Base-by-base conservation (phyloP, 257 asterid species). In the Petrea volubilis region DNA sequence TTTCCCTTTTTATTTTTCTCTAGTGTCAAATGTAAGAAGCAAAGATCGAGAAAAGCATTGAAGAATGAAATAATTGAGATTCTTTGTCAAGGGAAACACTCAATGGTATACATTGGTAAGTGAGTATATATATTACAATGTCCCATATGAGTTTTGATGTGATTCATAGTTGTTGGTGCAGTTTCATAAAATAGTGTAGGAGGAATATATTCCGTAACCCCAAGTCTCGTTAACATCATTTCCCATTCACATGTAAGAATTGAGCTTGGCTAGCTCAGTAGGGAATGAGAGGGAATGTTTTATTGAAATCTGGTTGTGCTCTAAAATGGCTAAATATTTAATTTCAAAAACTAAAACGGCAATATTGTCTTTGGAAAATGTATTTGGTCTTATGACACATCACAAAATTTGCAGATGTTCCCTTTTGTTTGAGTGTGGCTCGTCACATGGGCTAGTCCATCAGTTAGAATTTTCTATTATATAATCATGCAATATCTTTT, bases 251-350 rank as follows among this genome's bases (percentile, higher is more conserved):
- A 52, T 49, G 72, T 33, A 38, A 51, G 52, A 52, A 46, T 29
- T 28, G 56, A 8, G 34, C 24, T 33, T 14, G 12, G 4, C 52
- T 5, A 18, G 29, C 25, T 50, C 28, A 20, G 28, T 50, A 50
- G 12, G 28, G 60, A 67, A 47, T 40, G 43, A n/a, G 7, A 23
- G 68, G 47, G 57, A 72, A 62, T 51, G 64, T 62, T 72, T 51
- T n/a, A 52, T 61, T 36, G 64, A 51, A 47, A 38, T 56, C 74
- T 38, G 64, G 18, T 55, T 56, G 55, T 24, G 65, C 74, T 53
- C 57, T 0, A 40, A 68, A 56, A 28, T 68, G 62, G 65, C 25
- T 7, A 38, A 40, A 24, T 41, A 41, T 36, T n/a, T n/a, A n/a
- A n/a, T n/a, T 68, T 41, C 53, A 52, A 68, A 36, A 28, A 38